Base-by-base conservation (phyloP, 805 yeast genomes). In the Kodamaea leandrae region DNA sequence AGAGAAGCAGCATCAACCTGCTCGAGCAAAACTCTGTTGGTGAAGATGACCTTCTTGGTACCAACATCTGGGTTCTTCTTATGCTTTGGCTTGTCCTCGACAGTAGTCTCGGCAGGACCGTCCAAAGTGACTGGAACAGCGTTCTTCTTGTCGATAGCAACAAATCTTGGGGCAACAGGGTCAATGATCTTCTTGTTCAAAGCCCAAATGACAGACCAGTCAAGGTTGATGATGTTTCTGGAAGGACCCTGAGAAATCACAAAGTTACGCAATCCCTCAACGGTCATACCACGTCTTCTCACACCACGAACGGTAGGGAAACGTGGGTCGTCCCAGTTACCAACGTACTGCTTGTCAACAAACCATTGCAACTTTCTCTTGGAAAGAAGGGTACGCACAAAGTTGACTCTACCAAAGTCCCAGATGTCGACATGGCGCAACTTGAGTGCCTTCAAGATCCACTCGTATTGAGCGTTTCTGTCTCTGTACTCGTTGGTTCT, bases 231-330 rank as follows among this genome's bases (percentile, higher is more conserved):
- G 58, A 93, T 89, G 73, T 93, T 93, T 72, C 84, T 88, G 35
- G 98, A 91, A 29, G 99, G 99, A 57, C 99, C 99, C 73, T 93
- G 98, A 37, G 95, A 78, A 47, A 93, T 74, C 52, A 93, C 86
- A 57, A 93, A 93, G 76, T 86, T 86, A 68, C 91, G 81, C 64
- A 93, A 80, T 51, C 98, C 99, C 72, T 93, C 97, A 49, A 93
- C 95, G 28, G 96, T 82, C 99, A 93, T 93, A 74, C 99, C 99
- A 74, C 99, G 86, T 77, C 99, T 83, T 75, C 97, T 87, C 40
- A 91, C 96, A 74, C 99, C 99, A 68, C 98, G 83, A 28, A 93
- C 96, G 35, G 99, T 93, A 53, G 99, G 99, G 88, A 93, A 93
- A 66, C 99, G 80, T 55, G 99, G 99, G 66, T 93, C 99, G 60